Percentiles rank a stretch among this genome's conserved stretches.
Evolutionary conservation across 345 rosid species (phyloP).

Genomic region (Bretschneidera sinensis): DNA sequence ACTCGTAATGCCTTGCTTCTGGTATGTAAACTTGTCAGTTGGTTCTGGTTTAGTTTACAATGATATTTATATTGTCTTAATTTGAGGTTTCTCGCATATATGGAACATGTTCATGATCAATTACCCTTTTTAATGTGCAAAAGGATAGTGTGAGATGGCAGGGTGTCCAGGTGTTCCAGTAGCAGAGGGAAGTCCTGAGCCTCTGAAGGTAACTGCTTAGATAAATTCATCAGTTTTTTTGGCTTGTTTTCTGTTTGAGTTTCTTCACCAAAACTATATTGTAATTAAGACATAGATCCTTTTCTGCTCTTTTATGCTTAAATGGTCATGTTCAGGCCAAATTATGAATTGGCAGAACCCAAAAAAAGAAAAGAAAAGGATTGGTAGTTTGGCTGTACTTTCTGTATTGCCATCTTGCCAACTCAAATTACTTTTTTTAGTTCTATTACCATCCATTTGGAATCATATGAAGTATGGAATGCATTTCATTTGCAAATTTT

Average conservation of each 20-base stretch:
- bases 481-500: too few species aligned
- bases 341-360: too few species aligned
- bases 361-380: too few species aligned
- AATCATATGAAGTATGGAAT: too few species aligned
- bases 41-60: not conserved
- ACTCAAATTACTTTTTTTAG: too few species aligned
- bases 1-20: conserved; percentile 80
- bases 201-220: conserved; percentile 62
- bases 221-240: too few species aligned
- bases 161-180: conserved; percentile 80
- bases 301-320: not conserved
- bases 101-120: conserved; percentile 47
- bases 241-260: not conserved
- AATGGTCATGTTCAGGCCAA: not conserved
- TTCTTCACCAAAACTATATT: not conserved
- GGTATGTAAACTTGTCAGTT: conserved; percentile 39
- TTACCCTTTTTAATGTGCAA: conserved; percentile 41
- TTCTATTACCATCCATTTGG: too few species aligned
- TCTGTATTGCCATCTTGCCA: not conserved
- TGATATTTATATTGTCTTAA: not conserved
- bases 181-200: conserved; percentile 75
- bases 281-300: not conserved
- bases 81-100: conserved; percentile 3
- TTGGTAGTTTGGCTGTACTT: not conserved
- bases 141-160: conserved; percentile 96